Evolutionary conservation across 768 basidiomycete genomes (phyloP).

Genomic region (Lactifluus piperatus): DNA sequence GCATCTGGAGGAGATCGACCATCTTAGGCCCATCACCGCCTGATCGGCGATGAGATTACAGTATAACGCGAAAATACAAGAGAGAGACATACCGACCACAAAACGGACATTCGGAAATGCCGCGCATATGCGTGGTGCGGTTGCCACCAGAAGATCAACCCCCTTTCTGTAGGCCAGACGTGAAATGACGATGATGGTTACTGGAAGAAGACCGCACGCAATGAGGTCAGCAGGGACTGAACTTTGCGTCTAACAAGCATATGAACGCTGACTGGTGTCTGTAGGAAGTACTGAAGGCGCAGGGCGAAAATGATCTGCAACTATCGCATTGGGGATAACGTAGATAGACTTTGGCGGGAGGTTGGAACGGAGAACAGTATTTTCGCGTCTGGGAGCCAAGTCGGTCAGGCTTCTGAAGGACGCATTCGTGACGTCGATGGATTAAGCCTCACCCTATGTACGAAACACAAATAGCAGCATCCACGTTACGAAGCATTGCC

Average conservation of each 20-base stretch:
- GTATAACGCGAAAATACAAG: neutral
- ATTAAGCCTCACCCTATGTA: slow-evolving; percentile 71
- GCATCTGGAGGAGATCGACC: slow-evolving; percentile 90
- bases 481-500: slow-evolving; percentile 80
- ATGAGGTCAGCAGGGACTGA: neutral
- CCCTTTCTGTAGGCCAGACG: slow-evolving; percentile 94
- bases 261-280: slow-evolving; percentile 46
- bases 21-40: slow-evolving; percentile 95
- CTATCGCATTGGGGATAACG: slow-evolving; percentile 90
- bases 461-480: slow-evolving; percentile 92
- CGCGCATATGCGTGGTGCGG: slow-evolving; percentile 82
- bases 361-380: slow-evolving; percentile 83
- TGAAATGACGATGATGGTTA: slow-evolving; percentile 86
- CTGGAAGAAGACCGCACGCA: slow-evolving; percentile 32
- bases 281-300: slow-evolving; percentile 33
- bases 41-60: slow-evolving; percentile 24
- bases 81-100: slow-evolving; percentile 54
- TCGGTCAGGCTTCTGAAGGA: neutral
- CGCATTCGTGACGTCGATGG: neutral
- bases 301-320: slow-evolving; percentile 82
- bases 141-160: slow-evolving; percentile 88
- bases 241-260: neutral
- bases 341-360: slow-evolving; percentile 57
- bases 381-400: slow-evolving; percentile 70
- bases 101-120: slow-evolving; percentile 83